Base-by-base conservation (phyloP, 257 asterid species). In the Nicotiana noctiflora region DNA sequence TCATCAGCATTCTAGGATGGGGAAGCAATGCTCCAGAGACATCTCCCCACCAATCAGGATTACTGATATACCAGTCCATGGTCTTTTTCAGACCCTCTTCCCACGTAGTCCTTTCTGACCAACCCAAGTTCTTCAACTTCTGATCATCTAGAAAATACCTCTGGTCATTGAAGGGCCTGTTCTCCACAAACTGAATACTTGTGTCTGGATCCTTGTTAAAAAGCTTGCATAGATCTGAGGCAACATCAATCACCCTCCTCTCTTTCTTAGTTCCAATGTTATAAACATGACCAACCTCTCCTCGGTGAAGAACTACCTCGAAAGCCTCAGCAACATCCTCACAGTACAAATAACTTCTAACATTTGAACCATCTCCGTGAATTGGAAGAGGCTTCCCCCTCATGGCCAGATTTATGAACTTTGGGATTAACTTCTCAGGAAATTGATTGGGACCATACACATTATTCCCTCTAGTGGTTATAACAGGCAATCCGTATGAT, bases 311-410 rank as follows among this genome's bases (percentile, higher is more conserved):
- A 88, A 95, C 65, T 55, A 86, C 90, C 67, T 95, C 99, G 25
- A 95, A 95, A 4, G 99, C 99, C 90, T 95, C 99, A 0, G 99
- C 98, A 29, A 95, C 99, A 83, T 95, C 99, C 87, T 95, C 99
- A 46, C 98, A 93, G 40, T 92, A 95, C 64, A 95, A 94, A 83
- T 95, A 95, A 80, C 99, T 95, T 46, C 98, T 89, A 75, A 95
- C 99, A 21, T 95, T 95, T 40, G 97, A 84, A 72, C 99, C 99
- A 85, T 95, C 99, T 12, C 99, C 99, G 4, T 95, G 99, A 82
- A 95, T 95, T 0, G 99, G 99, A 83, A 95, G 99, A 76, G 91
- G 79, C 88, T 93, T 85, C 82, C 96, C 97, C 55, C 83, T 83
- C 99, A 95, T 92, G 82, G 98, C 97, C 81, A 95, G 82, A 62